Conservation (phyloP, 164 flowering plant species). For the Tinospora cordifolia region DNA sequence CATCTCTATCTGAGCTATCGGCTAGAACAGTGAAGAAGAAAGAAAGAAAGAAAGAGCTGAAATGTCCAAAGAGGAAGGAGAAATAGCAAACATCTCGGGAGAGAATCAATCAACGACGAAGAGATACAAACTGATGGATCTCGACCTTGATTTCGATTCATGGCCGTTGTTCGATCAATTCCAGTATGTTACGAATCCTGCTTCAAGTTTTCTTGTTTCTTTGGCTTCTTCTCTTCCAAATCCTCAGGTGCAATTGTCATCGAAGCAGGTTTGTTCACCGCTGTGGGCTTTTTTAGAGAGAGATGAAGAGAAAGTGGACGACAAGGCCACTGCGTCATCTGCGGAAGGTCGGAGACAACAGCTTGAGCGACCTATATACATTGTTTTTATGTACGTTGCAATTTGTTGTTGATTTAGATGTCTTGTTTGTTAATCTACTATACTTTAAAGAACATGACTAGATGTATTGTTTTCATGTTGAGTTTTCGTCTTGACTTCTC, state of each 20-base stretch:
- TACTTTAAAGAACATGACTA: neutral
- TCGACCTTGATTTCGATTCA: conserved; percentile 39
- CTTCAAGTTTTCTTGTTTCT: conserved; percentile 30
- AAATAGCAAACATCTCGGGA: neutral
- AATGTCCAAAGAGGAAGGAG: conserved; percentile 22
- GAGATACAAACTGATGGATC: conserved; percentile 37
- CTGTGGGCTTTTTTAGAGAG: conserved; percentile 66
- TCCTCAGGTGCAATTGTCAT: conserved; percentile 17
- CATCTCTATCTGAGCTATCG: neutral
- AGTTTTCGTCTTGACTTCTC: too few relatives aligned
- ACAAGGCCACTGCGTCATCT: neutral
- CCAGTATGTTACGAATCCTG: conserved; percentile 32
- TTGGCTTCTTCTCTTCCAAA: conserved; percentile 5
- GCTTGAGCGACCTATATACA: conserved; percentile 22
- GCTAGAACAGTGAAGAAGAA: too few relatives aligned
- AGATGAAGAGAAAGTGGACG: conserved; percentile 23
- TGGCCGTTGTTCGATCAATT: conserved; percentile 71
- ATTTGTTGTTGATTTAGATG: neutral
- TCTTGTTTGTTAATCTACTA: neutral
- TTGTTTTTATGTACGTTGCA: conserved; percentile 24
- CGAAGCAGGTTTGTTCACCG: conserved; percentile 66
- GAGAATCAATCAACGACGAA: neutral
- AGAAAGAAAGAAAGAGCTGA: neutral
- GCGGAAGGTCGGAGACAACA: conserved; percentile 18
- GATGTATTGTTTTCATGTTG: neutral